Base-by-base conservation (phyloP, 164 flowering plant genomes). In the Chimonanthus praecox region DNA sequence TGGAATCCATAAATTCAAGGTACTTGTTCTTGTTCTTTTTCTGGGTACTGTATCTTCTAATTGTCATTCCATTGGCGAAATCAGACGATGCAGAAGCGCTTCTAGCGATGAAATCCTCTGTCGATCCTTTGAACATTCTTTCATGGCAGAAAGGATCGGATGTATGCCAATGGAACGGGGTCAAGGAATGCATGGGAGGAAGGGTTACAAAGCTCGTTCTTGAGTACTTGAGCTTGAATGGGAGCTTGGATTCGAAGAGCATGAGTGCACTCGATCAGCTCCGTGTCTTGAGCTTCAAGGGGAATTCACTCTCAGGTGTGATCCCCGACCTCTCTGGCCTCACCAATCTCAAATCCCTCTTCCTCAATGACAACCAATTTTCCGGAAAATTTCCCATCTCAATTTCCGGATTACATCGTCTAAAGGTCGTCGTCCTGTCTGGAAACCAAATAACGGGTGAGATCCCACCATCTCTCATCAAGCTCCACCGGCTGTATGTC, bases 281-380 rank as follows among this genome's bases (percentile, higher is more conserved):
- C 58, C 80, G 99, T 0, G 97, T 92, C 0, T 66, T 94, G 16
- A 92, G 97, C 77, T 85, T 94, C 83, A 92, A 92, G 73, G 85
- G 82, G 2, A 92, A 92, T 82, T 85, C 89, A 5, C 60, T 92
- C 46, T 85, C 94, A 8, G 97, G 94, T 49, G 72, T 74, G 74
- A 84, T 90, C 79, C 98, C 97, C 7, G 64, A 84, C 58, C 85
- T 94, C 49, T 84, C 90, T 13, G 88, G 88, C 67, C 82, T 94
- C 7, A 49, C 45, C 62, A 91, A 92, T 66, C 92, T 94, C 74
- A 94, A 94, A 51, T 86, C 91, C 3, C 83, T 94, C 60, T 94
- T 64, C 67, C 86, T 94, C 74, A 84, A 78, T 75, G 71, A 80
- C 74, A 94, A 94, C 82, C 81, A 72, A 43, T 87, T 94, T 80